Evolutionary conservation across 306 rosid species (phyloP).

Genomic region (Fragaria iinumae): DNA sequence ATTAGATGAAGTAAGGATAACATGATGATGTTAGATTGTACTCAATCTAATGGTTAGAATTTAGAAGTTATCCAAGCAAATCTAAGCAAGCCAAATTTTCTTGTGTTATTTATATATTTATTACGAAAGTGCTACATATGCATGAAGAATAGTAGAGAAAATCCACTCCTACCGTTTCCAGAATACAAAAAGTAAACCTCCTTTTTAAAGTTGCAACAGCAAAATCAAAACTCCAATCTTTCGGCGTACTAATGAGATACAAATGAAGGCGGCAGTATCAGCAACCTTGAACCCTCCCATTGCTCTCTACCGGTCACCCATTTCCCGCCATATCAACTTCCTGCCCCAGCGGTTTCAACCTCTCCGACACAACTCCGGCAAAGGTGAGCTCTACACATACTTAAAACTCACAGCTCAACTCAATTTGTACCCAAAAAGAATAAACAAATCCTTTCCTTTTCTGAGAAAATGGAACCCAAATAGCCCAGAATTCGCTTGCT

Average conservation of each 20-base stretch:
- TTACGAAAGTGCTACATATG: too few relatives aligned
- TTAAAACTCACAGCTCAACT: not conserved
- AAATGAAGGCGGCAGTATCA: too few relatives aligned
- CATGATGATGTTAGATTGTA: too few relatives aligned
- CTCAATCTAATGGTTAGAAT: too few relatives aligned
- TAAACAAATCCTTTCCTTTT: not conserved
- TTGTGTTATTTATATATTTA: too few relatives aligned
- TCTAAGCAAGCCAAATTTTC: too few relatives aligned
- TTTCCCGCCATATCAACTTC: slow-evolving; percentile 27
- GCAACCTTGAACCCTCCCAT: not conserved
- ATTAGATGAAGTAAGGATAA: too few relatives aligned
- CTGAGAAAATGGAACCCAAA: not conserved
- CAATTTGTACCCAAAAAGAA: not conserved
- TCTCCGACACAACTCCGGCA: slow-evolving; percentile 1
- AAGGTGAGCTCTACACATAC: slow-evolving; percentile 22
- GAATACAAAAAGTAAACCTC: not conserved
- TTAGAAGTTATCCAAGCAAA: too few relatives aligned
- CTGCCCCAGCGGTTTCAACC: not conserved
- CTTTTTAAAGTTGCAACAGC: not conserved
- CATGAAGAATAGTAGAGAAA: not conserved
- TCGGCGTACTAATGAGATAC: too few relatives aligned
- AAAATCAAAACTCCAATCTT: not conserved
- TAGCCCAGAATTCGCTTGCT: not conserved
- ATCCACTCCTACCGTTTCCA: not conserved
- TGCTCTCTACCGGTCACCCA: slow-evolving; percentile 9